Evolutionary conservation across 805 yeast species (phyloP), one percentile per base, ranked within the genome.

Genomic region (Candida pseudoglaebosa): DNA sequence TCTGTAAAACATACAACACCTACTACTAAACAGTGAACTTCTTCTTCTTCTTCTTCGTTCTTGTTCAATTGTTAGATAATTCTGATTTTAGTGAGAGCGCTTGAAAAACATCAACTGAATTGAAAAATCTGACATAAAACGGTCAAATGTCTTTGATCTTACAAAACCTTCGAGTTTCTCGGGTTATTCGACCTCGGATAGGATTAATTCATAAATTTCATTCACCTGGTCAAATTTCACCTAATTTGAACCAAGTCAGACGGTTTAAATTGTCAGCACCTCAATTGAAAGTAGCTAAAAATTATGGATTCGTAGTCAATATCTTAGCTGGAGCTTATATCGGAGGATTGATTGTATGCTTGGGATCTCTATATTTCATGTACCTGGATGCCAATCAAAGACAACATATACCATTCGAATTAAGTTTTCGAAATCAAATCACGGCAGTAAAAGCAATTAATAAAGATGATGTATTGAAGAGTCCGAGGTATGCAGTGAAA

Each of bases 401-500:
- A 28, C 71, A 68, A 42, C 54, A 54, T 32, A 68, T 68, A 19
- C 74, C 74, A 9, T 63, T 61, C 37, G 70, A 62, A 44, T 47
- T 68, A 14, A 46, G 53, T 8, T 53, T 63, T 34, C n/a, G 42
- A 14, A 50, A 65, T 43, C 69, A 63, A 38, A 50, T 61, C 29
- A 50, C 57, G 9, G 61, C 69, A 1, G 72, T 67, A 14, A 65
- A 63, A 44, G 74, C 71, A 14, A 57, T 68, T 31, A 62, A 66
- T 42, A 68, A 68, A 42, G 74, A 68, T 44, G 74, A 68, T 40
- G 70, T 62, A 14, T 50, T 68, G 41, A 52, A 49, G 36, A 60
- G 67, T 40, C 74, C 74, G 16, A 49, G 70, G 28, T 57, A 62
- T 42, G 69, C 74, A 5, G 70, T 61, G 3, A 68, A 68, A 42